Percentiles rank a stretch among this genome's conserved stretches.
These are phyloP conservation scores for Physcomitrium patens DNA, from an alignment of 225 moss, liverwort and hornwort genomes.

Conservation along the genomic window DNA sequence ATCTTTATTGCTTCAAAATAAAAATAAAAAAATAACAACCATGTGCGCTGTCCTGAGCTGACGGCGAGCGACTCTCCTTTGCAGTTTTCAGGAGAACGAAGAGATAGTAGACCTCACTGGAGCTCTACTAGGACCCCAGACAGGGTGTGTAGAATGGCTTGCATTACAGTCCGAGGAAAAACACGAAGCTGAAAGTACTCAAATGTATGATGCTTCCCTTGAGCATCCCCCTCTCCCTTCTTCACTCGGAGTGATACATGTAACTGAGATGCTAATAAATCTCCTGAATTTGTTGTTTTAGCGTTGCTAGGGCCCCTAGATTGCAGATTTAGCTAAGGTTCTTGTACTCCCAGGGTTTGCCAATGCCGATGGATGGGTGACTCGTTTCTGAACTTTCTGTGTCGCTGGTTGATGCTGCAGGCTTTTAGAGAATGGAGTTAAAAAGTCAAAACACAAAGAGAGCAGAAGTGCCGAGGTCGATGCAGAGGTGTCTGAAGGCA, in stretches of 20 bases:
- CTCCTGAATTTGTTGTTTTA: neutral
- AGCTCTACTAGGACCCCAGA: slow-evolving; percentile 61
- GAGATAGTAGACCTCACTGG: slow-evolving; percentile 85
- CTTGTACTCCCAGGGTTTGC: neutral
- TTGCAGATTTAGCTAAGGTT: neutral
- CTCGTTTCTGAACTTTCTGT: neutral
- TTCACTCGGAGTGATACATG: neutral
- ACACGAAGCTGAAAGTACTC: slow-evolving; percentile 17
- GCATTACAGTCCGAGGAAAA: slow-evolving; percentile 29
- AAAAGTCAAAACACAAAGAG: slow-evolving; percentile 29
- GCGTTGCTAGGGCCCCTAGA: neutral
- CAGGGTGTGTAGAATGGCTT: slow-evolving; percentile 84
- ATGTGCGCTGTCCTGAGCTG: neutral
- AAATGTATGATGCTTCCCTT: slow-evolving; percentile 37
- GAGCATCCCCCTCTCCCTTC: neutral
- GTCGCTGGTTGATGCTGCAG: slow-evolving; percentile 29
- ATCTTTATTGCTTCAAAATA: neutral
- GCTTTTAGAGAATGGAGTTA: slow-evolving; percentile 43
- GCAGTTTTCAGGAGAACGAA: slow-evolving; percentile 96
- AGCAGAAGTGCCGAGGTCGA: slow-evolving; percentile 29
- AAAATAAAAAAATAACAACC: neutral
- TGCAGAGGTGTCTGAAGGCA: slow-evolving; percentile 24
- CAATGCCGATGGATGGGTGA: neutral
- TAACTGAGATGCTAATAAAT: neutral
- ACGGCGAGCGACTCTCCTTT: slow-evolving; percentile 15